A percentile compares a stretch with the other conserved stretches of the same genome.
Conservation (phyloP, 2,329 filamentous ascomycete species). For the Botryotinia convoluta region DNA sequence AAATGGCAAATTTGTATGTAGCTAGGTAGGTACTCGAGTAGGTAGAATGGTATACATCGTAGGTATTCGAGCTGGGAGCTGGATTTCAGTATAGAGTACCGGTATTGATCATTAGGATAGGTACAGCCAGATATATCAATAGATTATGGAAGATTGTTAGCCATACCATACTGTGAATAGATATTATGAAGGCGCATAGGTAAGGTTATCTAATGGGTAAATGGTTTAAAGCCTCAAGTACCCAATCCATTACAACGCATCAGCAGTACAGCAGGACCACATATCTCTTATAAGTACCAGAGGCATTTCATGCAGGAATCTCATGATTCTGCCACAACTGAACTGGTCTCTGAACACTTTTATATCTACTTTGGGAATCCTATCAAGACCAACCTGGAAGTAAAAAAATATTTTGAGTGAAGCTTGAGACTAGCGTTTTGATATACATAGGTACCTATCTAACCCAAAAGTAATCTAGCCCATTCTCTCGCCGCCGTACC, state of each 20-base stretch:
- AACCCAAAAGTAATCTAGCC: neutral
- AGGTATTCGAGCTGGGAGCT: neutral
- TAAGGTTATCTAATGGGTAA: neutral
- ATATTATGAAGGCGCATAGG: neutral
- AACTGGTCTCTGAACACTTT: neutral
- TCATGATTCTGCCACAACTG: neutral
- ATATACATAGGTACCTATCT: neutral
- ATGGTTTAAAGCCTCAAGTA: neutral
- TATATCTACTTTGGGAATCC: neutral
- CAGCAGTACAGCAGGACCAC: neutral
- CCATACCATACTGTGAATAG: neutral
- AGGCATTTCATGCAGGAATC: neutral
- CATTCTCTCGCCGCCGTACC: neutral
- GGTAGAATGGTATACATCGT: neutral
- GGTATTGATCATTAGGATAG: neutral
- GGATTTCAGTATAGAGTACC: neutral
- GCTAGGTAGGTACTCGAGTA: neutral
- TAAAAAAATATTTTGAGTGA: neutral
- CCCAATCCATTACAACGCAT: neutral
- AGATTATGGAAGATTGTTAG: neutral
- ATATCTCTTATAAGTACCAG: neutral
- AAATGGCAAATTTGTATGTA: neutral
- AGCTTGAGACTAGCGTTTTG: neutral
- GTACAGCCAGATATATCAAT: neutral
- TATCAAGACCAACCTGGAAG: no score